phyloP scores from a whole-genome alignment of 2,329 filamentous ascomycete genomes.

The Ophiocordyceps camponoti-rufipedis region DNA sequence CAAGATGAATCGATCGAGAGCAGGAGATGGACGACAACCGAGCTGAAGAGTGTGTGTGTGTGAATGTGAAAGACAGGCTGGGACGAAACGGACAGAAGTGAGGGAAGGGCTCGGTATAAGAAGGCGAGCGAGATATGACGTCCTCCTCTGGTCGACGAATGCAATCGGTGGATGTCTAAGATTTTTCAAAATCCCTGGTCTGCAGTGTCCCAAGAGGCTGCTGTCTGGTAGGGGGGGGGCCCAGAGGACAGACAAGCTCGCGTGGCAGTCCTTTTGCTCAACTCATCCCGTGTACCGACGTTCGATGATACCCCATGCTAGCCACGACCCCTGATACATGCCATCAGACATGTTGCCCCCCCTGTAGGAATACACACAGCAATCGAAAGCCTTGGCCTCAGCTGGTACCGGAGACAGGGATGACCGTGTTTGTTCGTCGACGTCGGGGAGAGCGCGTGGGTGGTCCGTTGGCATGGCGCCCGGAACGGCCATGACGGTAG shows the following conservation, averaged over 20 bases:
- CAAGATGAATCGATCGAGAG: neutral
- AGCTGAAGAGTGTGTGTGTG: neutral
- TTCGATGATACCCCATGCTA: neutral
- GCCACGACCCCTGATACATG: slow-evolving; percentile 1
- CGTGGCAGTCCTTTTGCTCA: slow-evolving; percentile 5
- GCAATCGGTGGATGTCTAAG: slow-evolving; percentile 5
- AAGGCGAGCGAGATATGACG: neutral
- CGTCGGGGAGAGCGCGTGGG: neutral
- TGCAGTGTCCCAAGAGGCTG: neutral
- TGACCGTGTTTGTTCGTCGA: neutral
- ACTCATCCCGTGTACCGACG: slow-evolving; percentile 1
- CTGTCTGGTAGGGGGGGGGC: neutral
- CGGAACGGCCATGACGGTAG: neutral
- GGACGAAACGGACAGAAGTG: neutral
- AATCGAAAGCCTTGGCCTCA: neutral
- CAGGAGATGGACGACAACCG: neutral
- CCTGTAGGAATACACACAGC: neutral
- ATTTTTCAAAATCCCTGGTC: slow-evolving; percentile 4
- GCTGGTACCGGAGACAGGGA: neutral
- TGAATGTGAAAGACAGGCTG: neutral
- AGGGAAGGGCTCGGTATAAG: neutral
- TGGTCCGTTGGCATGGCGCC: neutral
- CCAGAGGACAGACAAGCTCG: slow-evolving; percentile 2
- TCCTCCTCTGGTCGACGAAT: neutral
- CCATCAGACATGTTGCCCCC: neutral